A percentile compares a stretch with the other conserved stretches of the same genome.
These are phyloP conservation scores for Nepenthes gracilis DNA, from an alignment of 148 eudicot species.

Conservation along the genomic window DNA sequence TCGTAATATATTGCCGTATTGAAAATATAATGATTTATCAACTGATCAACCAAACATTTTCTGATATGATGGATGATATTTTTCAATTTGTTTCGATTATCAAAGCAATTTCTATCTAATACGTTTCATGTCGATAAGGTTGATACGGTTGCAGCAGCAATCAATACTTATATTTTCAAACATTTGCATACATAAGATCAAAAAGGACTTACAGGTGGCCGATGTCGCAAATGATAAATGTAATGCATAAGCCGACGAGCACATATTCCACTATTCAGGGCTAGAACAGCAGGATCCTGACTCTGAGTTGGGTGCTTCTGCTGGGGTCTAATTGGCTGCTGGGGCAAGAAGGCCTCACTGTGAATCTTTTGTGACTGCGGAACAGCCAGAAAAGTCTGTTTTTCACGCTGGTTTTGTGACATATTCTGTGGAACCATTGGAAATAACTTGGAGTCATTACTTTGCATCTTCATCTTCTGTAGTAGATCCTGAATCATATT, in stretches of 20 bases:
- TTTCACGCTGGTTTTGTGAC: constrained; percentile 8
- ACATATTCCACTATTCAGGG: constrained; percentile 11
- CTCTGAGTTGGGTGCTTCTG: constrained; percentile 4
- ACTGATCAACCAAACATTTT: no score
- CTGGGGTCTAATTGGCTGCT: constrained; percentile 6
- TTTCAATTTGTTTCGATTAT: no score
- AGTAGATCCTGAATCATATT: constrained; percentile 11
- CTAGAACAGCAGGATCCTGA: constrained; percentile 3
- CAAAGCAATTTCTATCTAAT: no score
- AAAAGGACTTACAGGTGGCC: constrained; percentile 30
- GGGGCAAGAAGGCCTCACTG: constrained; percentile 8
- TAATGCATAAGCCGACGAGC: constrained; percentile 20
- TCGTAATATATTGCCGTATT: no score
- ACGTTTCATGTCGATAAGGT: no score
- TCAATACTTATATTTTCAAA: no score
- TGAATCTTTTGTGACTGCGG: constrained; percentile 7
- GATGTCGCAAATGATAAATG: constrained; percentile 13
- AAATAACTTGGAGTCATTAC: constrained; percentile 10
- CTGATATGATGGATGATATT: no score
- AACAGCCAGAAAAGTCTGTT: constrained; percentile 3
- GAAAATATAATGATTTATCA: neutral
- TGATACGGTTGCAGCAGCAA: neutral
- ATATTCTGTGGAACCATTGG: constrained; percentile 11
- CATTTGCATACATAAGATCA: no score
- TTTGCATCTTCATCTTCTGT: constrained; percentile 7